Percentiles rank a stretch among this genome's conserved stretches.
phyloP scores from a whole-genome alignment of 139 green algal species.

The Chlamydomonas applanata region DNA sequence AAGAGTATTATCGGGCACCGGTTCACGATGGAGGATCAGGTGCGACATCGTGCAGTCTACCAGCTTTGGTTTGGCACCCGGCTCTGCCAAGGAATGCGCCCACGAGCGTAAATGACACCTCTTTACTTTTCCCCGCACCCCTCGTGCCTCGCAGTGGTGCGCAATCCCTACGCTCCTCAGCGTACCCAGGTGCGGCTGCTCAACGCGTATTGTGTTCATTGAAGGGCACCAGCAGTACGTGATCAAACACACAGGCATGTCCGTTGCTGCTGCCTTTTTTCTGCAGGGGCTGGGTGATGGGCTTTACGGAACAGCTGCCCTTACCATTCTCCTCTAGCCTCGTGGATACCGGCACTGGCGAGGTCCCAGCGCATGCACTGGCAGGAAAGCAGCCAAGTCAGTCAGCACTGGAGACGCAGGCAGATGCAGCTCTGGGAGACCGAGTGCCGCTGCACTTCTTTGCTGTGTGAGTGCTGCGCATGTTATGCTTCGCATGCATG shows the following conservation, averaged over 20 bases:
- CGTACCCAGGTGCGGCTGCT: not conserved
- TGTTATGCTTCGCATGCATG: too few species aligned
- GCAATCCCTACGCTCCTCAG: not conserved
- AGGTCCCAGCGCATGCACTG: too few species aligned
- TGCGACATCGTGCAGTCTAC: not conserved
- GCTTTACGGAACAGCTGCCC: conserved; percentile 11
- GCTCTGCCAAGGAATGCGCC: too few species aligned
- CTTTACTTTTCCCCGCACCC: too few species aligned
- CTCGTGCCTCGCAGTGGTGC: conserved; percentile 28
- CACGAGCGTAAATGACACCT: too few species aligned
- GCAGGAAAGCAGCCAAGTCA: not conserved
- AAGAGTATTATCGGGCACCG: conserved; percentile 30
- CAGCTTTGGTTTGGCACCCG: conserved; percentile 1
- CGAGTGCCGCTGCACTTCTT: conserved; percentile 30
- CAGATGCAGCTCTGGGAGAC: not conserved
- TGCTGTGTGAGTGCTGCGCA: conserved; percentile 21
- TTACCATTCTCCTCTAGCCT: not conserved
- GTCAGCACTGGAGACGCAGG: not conserved
- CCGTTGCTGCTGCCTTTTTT: too few species aligned
- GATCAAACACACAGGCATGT: too few species aligned
- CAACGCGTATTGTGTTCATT: too few species aligned
- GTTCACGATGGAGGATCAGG: conserved; percentile 33
- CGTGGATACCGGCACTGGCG: not conserved
- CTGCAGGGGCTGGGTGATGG: too few species aligned
- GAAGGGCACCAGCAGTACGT: too few species aligned